Evolutionary conservation across 169 alveolate species (phyloP).

Genomic region (Plasmodium reichenowi): DNA sequence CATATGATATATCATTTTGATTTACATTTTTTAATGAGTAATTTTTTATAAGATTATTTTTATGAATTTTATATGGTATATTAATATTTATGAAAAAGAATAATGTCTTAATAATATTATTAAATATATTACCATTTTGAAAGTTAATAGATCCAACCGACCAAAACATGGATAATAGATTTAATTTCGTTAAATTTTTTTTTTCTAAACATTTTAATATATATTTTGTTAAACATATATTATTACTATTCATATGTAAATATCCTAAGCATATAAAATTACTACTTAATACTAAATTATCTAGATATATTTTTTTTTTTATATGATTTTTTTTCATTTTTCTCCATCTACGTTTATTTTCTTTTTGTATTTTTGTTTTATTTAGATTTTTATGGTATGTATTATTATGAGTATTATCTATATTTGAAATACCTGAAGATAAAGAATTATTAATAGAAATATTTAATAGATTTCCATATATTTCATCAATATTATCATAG

Average conservation of each 20-base stretch:
- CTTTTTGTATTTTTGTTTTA: neutral
- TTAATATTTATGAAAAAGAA: slow-evolving; percentile 54
- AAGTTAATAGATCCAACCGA: slow-evolving; percentile 61
- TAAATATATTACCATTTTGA: slow-evolving; percentile 63
- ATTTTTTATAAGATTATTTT: slow-evolving; percentile 40
- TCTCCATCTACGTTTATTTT: neutral
- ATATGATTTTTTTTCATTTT: neutral
- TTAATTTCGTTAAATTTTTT: slow-evolving; percentile 46
- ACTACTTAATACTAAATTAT: slow-evolving; percentile 62
- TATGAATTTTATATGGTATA: slow-evolving; percentile 67
- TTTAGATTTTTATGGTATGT: neutral
- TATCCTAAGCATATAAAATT: slow-evolving; percentile 62
- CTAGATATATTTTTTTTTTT: slow-evolving; percentile 37
- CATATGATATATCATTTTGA: slow-evolving; percentile 31
- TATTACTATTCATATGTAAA: slow-evolving; percentile 58
- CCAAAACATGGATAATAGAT: slow-evolving; percentile 69
- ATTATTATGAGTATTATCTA: neutral
- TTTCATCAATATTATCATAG: slow-evolving; percentile 19
- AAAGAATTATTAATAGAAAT: slow-evolving; percentile 13
- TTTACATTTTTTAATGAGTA: slow-evolving; percentile 21
- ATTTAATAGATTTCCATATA: slow-evolving; percentile 17
- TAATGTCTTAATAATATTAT: slow-evolving; percentile 37
- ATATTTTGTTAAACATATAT: slow-evolving; percentile 40
- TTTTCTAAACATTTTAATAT: slow-evolving; percentile 56
- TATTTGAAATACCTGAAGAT: slow-evolving; percentile 6